phyloP scores from a whole-genome alignment of 441 rosid species.

The Populus hybrid region DNA sequence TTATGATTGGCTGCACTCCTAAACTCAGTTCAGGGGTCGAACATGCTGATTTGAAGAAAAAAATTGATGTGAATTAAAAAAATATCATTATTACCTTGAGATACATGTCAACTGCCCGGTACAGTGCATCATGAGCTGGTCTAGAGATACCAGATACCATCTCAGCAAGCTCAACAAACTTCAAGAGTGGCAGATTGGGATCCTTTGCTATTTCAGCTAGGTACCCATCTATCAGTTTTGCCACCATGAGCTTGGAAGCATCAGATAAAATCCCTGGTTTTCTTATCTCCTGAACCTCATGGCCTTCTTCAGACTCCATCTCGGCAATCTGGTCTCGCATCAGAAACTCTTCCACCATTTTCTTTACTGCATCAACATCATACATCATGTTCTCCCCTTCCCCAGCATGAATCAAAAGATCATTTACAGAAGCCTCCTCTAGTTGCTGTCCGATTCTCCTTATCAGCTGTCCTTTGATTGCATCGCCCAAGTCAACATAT shows the following conservation, averaged over 20 bases:
- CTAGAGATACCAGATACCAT: conserved; percentile 56
- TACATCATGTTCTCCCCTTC: conserved; percentile 51
- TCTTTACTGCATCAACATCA: conserved; percentile 56
- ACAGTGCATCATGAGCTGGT: conserved; percentile 76
- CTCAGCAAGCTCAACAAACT: conserved; percentile 71
- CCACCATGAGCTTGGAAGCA: conserved; percentile 83
- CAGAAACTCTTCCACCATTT: conserved; percentile 57
- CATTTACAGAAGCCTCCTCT: conserved; percentile 66
- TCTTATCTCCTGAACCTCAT: conserved; percentile 37
- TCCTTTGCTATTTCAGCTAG: conserved; percentile 80
- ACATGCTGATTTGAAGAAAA: not conserved
- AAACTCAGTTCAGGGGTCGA: not conserved
- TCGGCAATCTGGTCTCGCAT: conserved; percentile 47
- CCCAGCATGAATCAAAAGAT: conserved; percentile 51
- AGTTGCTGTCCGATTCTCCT: conserved; percentile 66
- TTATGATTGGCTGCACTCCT: not conserved
- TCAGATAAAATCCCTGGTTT: conserved; percentile 59
- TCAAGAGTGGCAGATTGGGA: conserved; percentile 50
- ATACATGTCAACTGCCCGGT: conserved; percentile 79
- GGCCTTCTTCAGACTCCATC: conserved; percentile 37
- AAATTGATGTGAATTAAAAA: not conserved
- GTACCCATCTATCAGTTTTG: conserved; percentile 66
- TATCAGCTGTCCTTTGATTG: conserved; percentile 44
- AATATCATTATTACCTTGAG: conserved; percentile 46
- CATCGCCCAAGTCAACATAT: conserved; percentile 46